Evolutionary conservation across 345 rosid species (phyloP).

Genomic region (Euphorbia peplus): DNA sequence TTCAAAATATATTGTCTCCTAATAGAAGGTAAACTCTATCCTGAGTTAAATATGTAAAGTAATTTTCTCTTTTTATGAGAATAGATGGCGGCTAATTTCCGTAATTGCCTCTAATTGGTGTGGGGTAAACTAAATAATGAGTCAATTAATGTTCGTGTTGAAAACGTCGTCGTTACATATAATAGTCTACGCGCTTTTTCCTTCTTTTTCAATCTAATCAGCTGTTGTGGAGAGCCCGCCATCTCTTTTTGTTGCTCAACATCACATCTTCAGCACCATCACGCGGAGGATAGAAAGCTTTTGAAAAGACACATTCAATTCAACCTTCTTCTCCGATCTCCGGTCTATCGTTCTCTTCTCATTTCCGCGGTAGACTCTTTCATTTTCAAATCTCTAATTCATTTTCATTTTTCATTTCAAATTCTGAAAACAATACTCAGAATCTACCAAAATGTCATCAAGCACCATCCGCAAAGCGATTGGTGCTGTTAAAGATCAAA

Average conservation of each 20-base stretch:
- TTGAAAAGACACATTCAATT: too few species aligned
- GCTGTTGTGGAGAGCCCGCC: not conserved
- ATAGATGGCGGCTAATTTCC: not conserved
- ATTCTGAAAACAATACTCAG: not conserved
- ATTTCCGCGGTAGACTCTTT: not conserved
- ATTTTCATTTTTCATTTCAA: not conserved
- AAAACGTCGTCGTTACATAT: not conserved
- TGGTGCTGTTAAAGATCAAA: conserved; percentile 30
- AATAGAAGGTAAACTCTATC: too few species aligned
- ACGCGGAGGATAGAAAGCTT: not conserved
- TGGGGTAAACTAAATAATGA: too few species aligned
- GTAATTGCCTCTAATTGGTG: too few species aligned
- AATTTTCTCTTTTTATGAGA: too few species aligned
- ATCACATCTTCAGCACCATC: too few species aligned
- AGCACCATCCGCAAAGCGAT: conserved; percentile 22
- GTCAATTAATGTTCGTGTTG: too few species aligned
- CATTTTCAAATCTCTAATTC: not conserved
- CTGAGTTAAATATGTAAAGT: too few species aligned
- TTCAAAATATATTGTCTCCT: too few species aligned
- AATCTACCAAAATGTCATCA: conserved; percentile 11
- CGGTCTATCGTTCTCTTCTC: not conserved
- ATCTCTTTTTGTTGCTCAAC: not conserved
- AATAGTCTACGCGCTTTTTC: not conserved
- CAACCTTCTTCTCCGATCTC: not conserved
- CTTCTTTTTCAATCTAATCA: not conserved